Base-by-base conservation (phyloP, 768 basidiomycete species). In the Chalciporus piperatus region DNA sequence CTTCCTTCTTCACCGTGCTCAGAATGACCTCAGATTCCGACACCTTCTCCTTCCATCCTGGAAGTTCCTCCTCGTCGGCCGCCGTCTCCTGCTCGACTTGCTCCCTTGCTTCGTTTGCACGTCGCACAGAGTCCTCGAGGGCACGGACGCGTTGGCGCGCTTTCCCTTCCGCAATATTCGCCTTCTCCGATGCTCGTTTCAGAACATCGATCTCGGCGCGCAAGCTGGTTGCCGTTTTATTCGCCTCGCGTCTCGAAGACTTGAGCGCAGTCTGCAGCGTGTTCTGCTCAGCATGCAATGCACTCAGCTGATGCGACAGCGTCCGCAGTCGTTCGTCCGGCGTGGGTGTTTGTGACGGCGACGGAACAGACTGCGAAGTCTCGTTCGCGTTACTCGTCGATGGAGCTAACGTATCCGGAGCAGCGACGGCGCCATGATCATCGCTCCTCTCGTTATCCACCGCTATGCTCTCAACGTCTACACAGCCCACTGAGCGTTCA, bases 121-220 rank as follows among this genome's bases (percentile, higher is more conserved):
- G 84, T 62, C 89, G 92, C 12, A 87, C 84, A 3, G 92, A 88
- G 62, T 96, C 92, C 64, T 95, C 92, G 35, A 96, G 72, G 1
- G 94, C 90, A 11, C 93, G 77, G 10, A 87, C 82, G 59, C 92
- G 95, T 66, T 96, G 93, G 40, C 84, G 83, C 10, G 86, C 83
- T n/a, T 92, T 81, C 20, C 82, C 75, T 65, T 98, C 95, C 2
- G 81, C 78, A 1, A 82, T 76, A 0, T 79, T 72, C 49, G 87
- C 81, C 59, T 92, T 92, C 59, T 96, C 93, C 4, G 86, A 85
- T 1, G 90, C 81, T 4, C 90, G 82, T 65, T 89, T 91, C 47
- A 95, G 76, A 0, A 80, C 78, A 32, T 95, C 89, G 40, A 96
- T 92, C 70, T 96, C 92, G 2, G 84, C 74, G 27, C 89, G 87